Evolutionary conservation across 805 yeast species (phyloP), one percentile per base, ranked within the genome.

Genomic region (Candida insectorum): DNA sequence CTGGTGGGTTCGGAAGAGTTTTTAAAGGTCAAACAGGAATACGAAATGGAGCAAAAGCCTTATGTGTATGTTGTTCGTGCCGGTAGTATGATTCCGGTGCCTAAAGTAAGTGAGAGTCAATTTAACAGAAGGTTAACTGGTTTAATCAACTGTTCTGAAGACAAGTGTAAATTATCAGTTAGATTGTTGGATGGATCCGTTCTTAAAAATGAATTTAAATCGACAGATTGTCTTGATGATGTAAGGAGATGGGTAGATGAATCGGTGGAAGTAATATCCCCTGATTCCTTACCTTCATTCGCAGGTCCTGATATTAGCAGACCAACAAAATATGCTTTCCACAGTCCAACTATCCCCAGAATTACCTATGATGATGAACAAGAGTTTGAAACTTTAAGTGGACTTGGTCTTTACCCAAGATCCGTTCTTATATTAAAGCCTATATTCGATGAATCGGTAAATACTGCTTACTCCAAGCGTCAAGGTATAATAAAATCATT

Each of bases 371-470:
- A 55, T 9, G 62, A 58, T 18, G 83, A 81, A 31, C 91, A 87
- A 45, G 67, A 69, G 36, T 58, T 47, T 27, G 46, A 59, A 38
- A 58, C 77, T 3, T 60, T 88, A 24, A 52, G 52, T 16, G 71
- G 65, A 3, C 61, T 88, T 34, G 78, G 76, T 15, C 60, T 88
- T 32, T 69, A 75, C 11, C 89, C 91, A 2, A 67, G 94, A 37
- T 80, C 94, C 8, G 85, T 83, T 0, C 56, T 88, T 30, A 79
- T 85, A 16, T 61, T 88, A 43, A 83, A 84, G 49, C 89, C 93
- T 0, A 62, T 69, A 19, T 60, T 47, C 48, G 62, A 51, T 48
- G 58, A 45, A 30, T 30, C 33, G 2, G 37, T 33, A 2, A 29
- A 26, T 4, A 28, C 21, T 8, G 34, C 45, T 2, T 40, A 43